Conservation (phyloP, 352 stramenopile genomes). For the Thalassiosira oceanica region DNA sequence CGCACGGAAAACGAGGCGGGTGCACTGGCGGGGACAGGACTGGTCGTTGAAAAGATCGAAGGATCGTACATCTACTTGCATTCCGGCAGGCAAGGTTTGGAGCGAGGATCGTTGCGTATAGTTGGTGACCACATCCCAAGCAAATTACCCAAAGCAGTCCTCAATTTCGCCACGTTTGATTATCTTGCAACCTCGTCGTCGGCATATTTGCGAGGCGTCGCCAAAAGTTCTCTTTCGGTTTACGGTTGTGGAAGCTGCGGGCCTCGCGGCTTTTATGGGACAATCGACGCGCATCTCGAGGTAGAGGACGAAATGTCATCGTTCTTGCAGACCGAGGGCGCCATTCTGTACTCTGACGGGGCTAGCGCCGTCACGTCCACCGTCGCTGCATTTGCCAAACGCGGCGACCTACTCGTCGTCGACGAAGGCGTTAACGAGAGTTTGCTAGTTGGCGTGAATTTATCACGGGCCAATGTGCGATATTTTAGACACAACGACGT, state of each 20-base stretch:
- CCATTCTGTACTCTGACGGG: constrained; percentile 96
- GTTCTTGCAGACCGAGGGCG: constrained; percentile 88
- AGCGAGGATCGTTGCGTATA: neutral
- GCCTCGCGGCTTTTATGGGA: constrained; percentile 97
- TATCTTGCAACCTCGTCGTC: constrained; percentile 89
- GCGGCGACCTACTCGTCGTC: constrained; percentile 94
- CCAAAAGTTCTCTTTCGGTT: constrained; percentile 86
- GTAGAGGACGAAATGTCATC: constrained; percentile 89
- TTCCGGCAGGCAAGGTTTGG: neutral
- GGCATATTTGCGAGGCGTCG: constrained; percentile 51
- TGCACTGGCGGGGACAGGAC: neutral
- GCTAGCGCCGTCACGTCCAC: constrained; percentile 90
- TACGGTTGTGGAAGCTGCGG: constrained; percentile 97
- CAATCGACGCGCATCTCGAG: constrained; percentile 90
- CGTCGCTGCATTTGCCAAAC: constrained; percentile 95
- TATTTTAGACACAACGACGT: constrained; percentile 99
- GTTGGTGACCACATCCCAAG: neutral
- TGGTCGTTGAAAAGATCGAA: constrained; percentile 27
- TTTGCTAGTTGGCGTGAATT: constrained; percentile 89
- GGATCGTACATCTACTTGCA: constrained; percentile 18
- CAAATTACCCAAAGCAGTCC: constrained; percentile 63
- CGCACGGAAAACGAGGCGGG: neutral
- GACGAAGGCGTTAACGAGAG: constrained; percentile 95
- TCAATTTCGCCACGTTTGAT: constrained; percentile 97
- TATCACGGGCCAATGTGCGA: constrained; percentile 90